phyloP scores from a whole-genome alignment of 1,284 basidiomycete species.

The Pseudozyma sp. region DNA sequence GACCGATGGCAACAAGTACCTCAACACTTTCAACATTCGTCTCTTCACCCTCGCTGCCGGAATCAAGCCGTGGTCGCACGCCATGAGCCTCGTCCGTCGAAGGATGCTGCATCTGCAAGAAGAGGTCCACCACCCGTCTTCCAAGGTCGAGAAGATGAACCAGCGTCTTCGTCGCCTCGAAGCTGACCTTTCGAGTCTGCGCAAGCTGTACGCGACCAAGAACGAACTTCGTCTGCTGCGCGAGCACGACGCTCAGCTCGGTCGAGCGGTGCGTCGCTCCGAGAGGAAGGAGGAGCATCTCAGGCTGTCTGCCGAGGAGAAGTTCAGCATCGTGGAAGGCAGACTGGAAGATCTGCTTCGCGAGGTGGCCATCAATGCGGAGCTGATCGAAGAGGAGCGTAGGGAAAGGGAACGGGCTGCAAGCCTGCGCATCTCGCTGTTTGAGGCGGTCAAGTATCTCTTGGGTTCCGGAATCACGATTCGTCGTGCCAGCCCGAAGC shows the following conservation, averaged over 20 bases:
- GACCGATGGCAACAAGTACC: slow-evolving; percentile 62
- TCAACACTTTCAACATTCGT: slow-evolving; percentile 67
- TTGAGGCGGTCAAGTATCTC: slow-evolving; percentile 60
- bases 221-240: slow-evolving; percentile 65
- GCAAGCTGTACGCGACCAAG: slow-evolving; percentile 62
- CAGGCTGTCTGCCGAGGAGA: slow-evolving; percentile 57
- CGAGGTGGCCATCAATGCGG: slow-evolving; percentile 66
- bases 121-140: slow-evolving; percentile 63
- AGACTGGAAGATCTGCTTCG: slow-evolving; percentile 63
- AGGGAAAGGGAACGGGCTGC: slow-evolving; percentile 55
- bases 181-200: slow-evolving; percentile 58
- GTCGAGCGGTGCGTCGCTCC: slow-evolving; percentile 64
- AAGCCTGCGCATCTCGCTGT: slow-evolving; percentile 46
- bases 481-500: slow-evolving; percentile 30
- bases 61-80: slow-evolving; percentile 67
- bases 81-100: slow-evolving; percentile 44
- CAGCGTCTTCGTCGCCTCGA: slow-evolving; percentile 64
- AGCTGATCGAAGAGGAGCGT: slow-evolving; percentile 63
- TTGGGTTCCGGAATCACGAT: slow-evolving; percentile 45
- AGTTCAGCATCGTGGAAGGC: slow-evolving; percentile 60
- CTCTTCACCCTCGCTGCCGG: slow-evolving; percentile 68
- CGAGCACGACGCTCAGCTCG: slow-evolving; percentile 67
- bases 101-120: slow-evolving; percentile 64
- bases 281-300: slow-evolving; percentile 64
- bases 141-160: slow-evolving; percentile 65